A percentile compares a stretch with the other conserved stretches of the same genome.
Evolutionary conservation across 257 asterid genomes (phyloP).

Genomic region (Cynanchum wilfordii): DNA sequence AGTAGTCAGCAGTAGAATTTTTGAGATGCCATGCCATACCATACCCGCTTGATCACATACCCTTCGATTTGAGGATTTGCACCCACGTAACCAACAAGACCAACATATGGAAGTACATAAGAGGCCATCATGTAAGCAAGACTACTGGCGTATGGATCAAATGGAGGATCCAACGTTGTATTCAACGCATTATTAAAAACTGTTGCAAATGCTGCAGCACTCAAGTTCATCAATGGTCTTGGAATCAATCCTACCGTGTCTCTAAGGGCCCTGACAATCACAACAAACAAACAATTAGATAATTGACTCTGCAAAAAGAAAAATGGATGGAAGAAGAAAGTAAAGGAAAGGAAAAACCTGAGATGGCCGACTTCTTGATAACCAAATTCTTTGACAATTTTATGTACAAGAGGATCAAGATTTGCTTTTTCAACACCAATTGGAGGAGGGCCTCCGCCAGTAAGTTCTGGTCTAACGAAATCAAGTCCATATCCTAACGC

Average conservation of each 20-base stretch:
- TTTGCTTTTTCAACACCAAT: conserved; percentile 36
- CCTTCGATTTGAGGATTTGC: conserved; percentile 41
- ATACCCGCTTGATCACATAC: conserved; percentile 23
- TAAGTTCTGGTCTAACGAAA: conserved; percentile 23
- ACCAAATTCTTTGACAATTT: conserved; percentile 28
- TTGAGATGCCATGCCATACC: too few species aligned
- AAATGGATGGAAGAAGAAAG: neutral
- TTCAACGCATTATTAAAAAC: conserved; percentile 42
- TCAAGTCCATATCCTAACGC: conserved; percentile 46
- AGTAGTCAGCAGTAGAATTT: too few species aligned
- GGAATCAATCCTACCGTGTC: conserved; percentile 37
- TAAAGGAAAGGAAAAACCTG: conserved; percentile 10
- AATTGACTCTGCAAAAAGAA: too few species aligned
- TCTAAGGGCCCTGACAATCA: conserved; percentile 30
- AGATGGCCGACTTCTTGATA: conserved; percentile 30
- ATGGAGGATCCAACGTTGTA: conserved; percentile 35
- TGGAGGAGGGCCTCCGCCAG: conserved; percentile 43
- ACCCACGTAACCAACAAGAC: conserved; percentile 45
- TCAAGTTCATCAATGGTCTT: conserved; percentile 26
- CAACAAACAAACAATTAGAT: neutral
- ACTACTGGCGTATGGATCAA: conserved; percentile 41
- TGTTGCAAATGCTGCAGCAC: conserved; percentile 34
- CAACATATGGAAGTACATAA: conserved; percentile 40
- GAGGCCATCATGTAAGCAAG: conserved; percentile 39
- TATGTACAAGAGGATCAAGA: conserved; percentile 21